These are phyloP conservation scores for Vanrija sp. DNA, from an alignment of 1,284 basidiomycete species.

Conservation along the genomic window DNA sequence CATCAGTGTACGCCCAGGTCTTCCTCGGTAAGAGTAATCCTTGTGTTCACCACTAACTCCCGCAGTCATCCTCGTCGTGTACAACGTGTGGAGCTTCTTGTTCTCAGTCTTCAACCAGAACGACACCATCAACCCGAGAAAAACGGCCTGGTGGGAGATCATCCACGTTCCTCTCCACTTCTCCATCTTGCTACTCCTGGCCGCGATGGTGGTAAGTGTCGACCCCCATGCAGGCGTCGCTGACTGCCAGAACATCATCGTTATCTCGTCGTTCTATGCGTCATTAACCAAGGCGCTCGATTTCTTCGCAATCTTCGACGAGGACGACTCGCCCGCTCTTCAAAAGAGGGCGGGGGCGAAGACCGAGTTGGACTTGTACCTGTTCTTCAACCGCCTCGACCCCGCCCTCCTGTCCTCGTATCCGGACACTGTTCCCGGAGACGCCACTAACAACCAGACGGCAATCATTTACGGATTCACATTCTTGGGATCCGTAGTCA, in stretches of 20 bases:
- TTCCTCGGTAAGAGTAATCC: conserved; percentile 10
- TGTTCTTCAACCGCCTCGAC: conserved; percentile 19
- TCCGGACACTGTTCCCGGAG: neutral
- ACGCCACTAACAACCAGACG: too few species aligned
- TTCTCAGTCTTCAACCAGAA: conserved; percentile 21
- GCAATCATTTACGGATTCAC: too few species aligned
- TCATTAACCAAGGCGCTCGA: too few species aligned
- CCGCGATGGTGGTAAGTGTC: conserved; percentile 2
- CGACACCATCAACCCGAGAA: conserved; percentile 7
- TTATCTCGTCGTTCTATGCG: too few species aligned
- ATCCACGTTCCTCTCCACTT: conserved; percentile 15
- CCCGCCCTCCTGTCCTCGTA: conserved; percentile 27
- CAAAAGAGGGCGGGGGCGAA: too few species aligned
- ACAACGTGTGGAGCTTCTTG: conserved; percentile 28
- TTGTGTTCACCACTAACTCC: neutral
- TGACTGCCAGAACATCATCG: too few species aligned
- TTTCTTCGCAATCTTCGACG: too few species aligned
- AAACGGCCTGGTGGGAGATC: conserved; percentile 23
- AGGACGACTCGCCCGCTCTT: too few species aligned
- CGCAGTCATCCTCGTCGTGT: conserved; percentile 24
- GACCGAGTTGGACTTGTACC: too few species aligned
- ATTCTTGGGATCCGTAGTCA: too few species aligned
- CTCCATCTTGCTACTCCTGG: conserved; percentile 3
- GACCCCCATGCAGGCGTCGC: too few species aligned
- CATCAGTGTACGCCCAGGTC: conserved; percentile 22